Base-by-base conservation (phyloP, 768 basidiomycete species). In the Boletus edulis region DNA sequence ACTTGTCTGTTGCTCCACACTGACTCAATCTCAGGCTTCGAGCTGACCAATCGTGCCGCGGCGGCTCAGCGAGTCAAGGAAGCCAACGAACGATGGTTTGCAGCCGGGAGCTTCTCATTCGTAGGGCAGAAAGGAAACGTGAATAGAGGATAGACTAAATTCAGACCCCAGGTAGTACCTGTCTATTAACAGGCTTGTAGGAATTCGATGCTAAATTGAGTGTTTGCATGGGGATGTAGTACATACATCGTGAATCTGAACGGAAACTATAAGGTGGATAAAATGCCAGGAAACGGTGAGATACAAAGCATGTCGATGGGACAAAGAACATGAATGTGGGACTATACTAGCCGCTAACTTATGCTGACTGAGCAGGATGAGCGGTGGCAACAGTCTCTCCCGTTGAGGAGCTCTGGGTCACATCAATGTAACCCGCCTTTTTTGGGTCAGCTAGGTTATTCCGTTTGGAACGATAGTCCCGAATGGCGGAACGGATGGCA, bases 51-150 rank as follows among this genome's bases (percentile, higher is more conserved):
- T 67, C 88, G 91, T 24, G 81, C 89, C n/a, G 83, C 87, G 5
- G 85, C 86, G 49, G 83, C 88, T n/a, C 86, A 87, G 58, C 82
- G 88, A 32, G 92, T 97, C 53, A 93, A 94, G 70, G 94, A 93
- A 61, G 97, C 97, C 24, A 98, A 99, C 73, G 94, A 97, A 51
- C 81, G 89, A 27, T 99, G 97, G 97, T 99, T 99, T 71, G 86
- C 87, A 5, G 84, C 83, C 8, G 91, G 91, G 5, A 90, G 76
- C 38, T 93, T 93, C 72, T 89, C 90, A 3, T 91, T 90, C 63
- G 76, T 85, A 20, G 88, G 88, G 12, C 77, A 80, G 62, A 81
- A 81, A 55, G 79, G 80, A 14, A 56, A 53, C n/a, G 51, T 15
- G 13, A 63, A 58, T 29, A 57, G 57, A 47, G 42, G 67, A 39